Evolutionary conservation across 352 stramenopile genomes (phyloP).

Genomic region (Phytophthora tubulina): DNA sequence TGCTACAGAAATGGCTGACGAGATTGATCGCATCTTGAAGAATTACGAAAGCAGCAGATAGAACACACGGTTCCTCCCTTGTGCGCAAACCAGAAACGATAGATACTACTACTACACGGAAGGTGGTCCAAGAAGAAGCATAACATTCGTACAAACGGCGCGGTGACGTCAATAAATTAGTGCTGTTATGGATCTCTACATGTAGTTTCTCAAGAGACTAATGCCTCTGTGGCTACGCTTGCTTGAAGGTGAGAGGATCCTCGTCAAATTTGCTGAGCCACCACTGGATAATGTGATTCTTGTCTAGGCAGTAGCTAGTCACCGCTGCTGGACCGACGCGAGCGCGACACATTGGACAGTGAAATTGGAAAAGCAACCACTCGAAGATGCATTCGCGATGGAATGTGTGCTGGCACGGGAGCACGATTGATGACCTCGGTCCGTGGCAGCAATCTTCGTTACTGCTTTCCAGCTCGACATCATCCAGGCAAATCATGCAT

Average conservation of each 20-base stretch:
- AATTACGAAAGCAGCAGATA: slow-evolving; percentile 41
- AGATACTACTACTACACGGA: not conserved
- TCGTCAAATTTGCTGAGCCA: slow-evolving; percentile 33
- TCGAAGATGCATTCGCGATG: slow-evolving; percentile 80
- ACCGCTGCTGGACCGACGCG: slow-evolving; percentile 55
- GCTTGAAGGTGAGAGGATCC: slow-evolving; percentile 10
- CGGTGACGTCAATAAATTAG: slow-evolving; percentile 25
- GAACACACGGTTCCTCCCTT: not conserved
- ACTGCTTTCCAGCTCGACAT: slow-evolving; percentile 37
- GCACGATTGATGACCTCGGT: slow-evolving; percentile 31
- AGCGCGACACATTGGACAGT: slow-evolving; percentile 66
- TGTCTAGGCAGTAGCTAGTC: slow-evolving; percentile 26
- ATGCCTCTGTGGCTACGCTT: not conserved
- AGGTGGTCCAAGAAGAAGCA: not conserved
- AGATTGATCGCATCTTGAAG: slow-evolving; percentile 65
- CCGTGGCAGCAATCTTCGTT: slow-evolving; percentile 5
- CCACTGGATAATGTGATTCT: slow-evolving; percentile 30
- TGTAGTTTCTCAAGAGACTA: not conserved
- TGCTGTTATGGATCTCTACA: slow-evolving; percentile 1
- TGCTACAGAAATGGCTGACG: slow-evolving; percentile 51
- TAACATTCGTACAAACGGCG: not conserved
- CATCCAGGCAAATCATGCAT: slow-evolving; percentile 59
- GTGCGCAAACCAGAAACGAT: not conserved
- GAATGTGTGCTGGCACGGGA: slow-evolving; percentile 73
- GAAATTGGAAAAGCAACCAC: slow-evolving; percentile 76